Evolutionary conservation across 1,139 yeast species (phyloP).

Genomic region (Sugiyamaella paludigena): DNA sequence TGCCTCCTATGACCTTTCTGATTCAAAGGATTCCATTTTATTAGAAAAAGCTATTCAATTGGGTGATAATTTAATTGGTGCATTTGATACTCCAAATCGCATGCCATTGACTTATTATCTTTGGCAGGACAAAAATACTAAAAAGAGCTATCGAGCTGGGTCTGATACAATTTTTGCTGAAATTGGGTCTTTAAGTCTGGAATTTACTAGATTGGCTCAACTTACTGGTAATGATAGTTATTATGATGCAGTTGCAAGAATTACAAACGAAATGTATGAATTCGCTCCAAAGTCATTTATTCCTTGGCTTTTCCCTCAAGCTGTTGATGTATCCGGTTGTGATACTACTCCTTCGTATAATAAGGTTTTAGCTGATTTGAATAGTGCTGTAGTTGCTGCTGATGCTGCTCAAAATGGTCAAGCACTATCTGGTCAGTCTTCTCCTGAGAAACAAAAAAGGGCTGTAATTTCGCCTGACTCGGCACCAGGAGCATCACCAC

Average conservation of each 20-base stretch:
- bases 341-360: conserved; percentile 19
- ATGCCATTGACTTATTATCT: conserved; percentile 66
- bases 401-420: conserved; percentile 2
- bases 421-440: background rate
- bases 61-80: conserved; percentile 65
- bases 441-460: no score
- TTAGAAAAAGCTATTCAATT: conserved; percentile 59
- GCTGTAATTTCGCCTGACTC: no score
- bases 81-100: conserved; percentile 67
- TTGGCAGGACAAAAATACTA: conserved; percentile 45
- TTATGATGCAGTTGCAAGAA: conserved; percentile 46
- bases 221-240: conserved; percentile 58
- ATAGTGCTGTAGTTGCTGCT: background rate
- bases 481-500: no score
- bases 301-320: conserved; percentile 45
- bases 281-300: conserved; percentile 35
- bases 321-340: conserved; percentile 53
- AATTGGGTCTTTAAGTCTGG: conserved; percentile 65
- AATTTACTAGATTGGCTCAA: conserved; percentile 65
- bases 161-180: conserved; percentile 56
- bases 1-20: conserved; percentile 64
- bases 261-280: conserved; percentile 42
- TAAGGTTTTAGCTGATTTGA: background rate
- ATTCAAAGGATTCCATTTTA: conserved; percentile 47
- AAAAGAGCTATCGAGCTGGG: conserved; percentile 32